Evolutionary conservation across 73 alveolate genomes (phyloP).

Genomic region (Effrenium voratum): DNA sequence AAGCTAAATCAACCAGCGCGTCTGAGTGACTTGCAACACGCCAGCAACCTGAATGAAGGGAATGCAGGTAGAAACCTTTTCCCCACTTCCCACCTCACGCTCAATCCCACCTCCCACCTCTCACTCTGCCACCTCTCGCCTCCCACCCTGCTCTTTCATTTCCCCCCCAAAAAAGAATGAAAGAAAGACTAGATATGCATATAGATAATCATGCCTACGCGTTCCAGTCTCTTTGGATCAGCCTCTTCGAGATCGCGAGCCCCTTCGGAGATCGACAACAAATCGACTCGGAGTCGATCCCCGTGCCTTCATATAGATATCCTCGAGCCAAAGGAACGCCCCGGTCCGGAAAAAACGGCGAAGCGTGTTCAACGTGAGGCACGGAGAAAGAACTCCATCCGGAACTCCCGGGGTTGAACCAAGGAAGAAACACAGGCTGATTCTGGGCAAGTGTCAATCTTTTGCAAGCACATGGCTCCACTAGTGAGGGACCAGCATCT

Average conservation of each 20-base stretch:
- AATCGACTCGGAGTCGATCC: not conserved
- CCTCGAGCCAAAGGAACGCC: not conserved
- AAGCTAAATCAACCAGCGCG: too few species aligned
- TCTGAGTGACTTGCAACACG: too few species aligned
- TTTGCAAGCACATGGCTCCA: not conserved
- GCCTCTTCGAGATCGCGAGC: not conserved
- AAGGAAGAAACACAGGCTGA: not conserved
- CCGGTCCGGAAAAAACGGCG: not conserved
- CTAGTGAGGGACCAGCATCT: not conserved
- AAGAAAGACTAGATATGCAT: not conserved
- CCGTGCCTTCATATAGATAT: constrained; percentile 38
- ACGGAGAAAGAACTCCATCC: not conserved
- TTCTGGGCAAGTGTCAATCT: not conserved
- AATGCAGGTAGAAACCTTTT: too few species aligned
- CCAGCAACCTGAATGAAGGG: too few species aligned
- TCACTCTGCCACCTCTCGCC: not conserved
- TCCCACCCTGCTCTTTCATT: not conserved
- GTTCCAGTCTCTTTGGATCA: not conserved
- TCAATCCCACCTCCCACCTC: not conserved
- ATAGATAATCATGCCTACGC: not conserved
- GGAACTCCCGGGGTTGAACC: not conserved
- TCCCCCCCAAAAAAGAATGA: not conserved
- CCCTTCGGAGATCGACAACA: too few species aligned
- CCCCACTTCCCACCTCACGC: too few species aligned
- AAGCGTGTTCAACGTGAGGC: not conserved